Evolutionary conservation across 1,139 yeast species (phyloP).

Genomic region (Pichia norvegensis): DNA sequence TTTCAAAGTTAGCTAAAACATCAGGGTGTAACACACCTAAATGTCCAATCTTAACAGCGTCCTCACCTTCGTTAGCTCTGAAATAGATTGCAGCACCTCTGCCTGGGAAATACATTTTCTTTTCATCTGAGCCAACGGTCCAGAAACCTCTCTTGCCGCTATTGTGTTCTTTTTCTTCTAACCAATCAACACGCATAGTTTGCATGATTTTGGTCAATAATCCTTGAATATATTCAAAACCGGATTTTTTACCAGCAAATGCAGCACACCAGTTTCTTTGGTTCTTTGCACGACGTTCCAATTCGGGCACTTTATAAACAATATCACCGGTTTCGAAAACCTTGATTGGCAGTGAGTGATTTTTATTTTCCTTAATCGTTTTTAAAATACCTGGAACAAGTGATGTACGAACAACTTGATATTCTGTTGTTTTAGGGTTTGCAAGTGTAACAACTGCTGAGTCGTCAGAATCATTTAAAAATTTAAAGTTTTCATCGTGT

Average conservation of each 20-base stretch:
- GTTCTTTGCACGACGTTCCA: slow-evolving; percentile 84
- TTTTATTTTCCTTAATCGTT: slow-evolving; percentile 92
- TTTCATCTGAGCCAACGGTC: slow-evolving; percentile 64
- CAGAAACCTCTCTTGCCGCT: slow-evolving; percentile 67
- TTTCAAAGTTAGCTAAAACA: slow-evolving; percentile 76
- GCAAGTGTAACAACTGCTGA: slow-evolving; percentile 79
- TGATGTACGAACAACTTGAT: slow-evolving; percentile 95
- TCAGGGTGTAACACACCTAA: slow-evolving; percentile 96
- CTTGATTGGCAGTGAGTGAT: slow-evolving; percentile 88
- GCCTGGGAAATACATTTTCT: slow-evolving; percentile 87
- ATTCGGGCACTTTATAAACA: slow-evolving; percentile 67
- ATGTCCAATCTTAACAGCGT: slow-evolving; percentile 60
- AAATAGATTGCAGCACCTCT: slow-evolving; percentile 87
- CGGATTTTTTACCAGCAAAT: slow-evolving; percentile 89
- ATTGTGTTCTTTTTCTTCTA: slow-evolving; percentile 52
- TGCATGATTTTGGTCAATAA: slow-evolving; percentile 92
- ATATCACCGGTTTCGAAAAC: slow-evolving; percentile 96
- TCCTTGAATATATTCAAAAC: slow-evolving; percentile 93
- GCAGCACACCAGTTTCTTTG: slow-evolving; percentile 94
- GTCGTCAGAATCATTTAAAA: slow-evolving; percentile 70
- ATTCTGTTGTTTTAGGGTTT: slow-evolving; percentile 94
- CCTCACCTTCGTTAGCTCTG: slow-evolving; percentile 54
- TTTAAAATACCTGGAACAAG: slow-evolving; percentile 90
- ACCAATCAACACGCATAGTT: slow-evolving; percentile 85
- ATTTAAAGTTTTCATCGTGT: slow-evolving; percentile 92